These are phyloP conservation scores for Roridomyces roridus DNA, from an alignment of 768 basidiomycete genomes.

Conservation along the genomic window DNA sequence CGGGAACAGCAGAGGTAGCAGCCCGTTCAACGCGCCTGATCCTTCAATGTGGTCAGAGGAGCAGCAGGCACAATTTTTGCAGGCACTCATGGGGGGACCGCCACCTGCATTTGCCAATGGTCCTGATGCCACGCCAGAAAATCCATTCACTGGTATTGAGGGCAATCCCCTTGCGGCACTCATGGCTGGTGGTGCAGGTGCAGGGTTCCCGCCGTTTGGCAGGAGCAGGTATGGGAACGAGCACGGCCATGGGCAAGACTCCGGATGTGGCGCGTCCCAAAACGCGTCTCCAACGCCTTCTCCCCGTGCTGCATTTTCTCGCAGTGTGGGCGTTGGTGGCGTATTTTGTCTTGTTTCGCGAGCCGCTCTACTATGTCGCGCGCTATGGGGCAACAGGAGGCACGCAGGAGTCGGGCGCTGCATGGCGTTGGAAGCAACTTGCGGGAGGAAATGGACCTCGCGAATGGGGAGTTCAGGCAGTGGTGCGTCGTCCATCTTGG, in stretches of 20 bases:
- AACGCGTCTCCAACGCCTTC: constrained; percentile 60
- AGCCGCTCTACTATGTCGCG: constrained; percentile 48
- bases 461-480: constrained; percentile 57
- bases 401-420: constrained; percentile 40
- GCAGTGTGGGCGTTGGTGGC: constrained; percentile 69
- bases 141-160: constrained; percentile 32
- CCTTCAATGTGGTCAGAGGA: constrained; percentile 71
- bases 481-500: constrained; percentile 49
- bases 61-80: constrained; percentile 72
- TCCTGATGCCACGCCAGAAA: not conserved
- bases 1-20: constrained; percentile 26
- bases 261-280: constrained; percentile 37
- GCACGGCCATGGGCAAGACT: constrained; percentile 27
- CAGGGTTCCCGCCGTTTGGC: not conserved
- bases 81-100: constrained; percentile 59
- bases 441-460: constrained; percentile 34
- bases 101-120: constrained; percentile 1
- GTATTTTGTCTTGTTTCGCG: constrained; percentile 71
- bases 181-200: constrained; percentile 8
- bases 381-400: constrained; percentile 46
- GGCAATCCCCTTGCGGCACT: constrained; percentile 57
- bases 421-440: constrained; percentile 72
- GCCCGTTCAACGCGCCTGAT: constrained; percentile 39
- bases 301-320: constrained; percentile 71
- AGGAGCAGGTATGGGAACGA: not conserved